Conservation (phyloP, 2,329 filamentous ascomycete genomes). For the Ceratocystis cubensis region DNA sequence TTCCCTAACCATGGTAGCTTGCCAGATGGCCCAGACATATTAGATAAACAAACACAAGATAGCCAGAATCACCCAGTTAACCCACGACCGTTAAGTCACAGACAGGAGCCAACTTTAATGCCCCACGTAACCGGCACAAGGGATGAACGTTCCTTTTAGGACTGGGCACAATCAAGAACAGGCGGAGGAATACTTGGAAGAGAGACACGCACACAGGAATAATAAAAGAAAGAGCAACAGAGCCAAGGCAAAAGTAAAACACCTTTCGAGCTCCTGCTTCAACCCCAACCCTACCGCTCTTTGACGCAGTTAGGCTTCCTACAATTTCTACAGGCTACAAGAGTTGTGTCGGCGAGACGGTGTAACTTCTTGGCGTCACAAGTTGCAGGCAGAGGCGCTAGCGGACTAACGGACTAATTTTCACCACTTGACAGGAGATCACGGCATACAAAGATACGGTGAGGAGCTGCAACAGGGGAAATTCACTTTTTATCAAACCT, state of each 20-base stretch:
- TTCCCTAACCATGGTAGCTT: not conserved
- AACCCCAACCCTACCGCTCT: no score
- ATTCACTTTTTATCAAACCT: not conserved
- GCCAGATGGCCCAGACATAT: not conserved
- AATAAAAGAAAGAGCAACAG: no score
- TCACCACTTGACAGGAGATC: not conserved
- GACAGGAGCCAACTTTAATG: not conserved
- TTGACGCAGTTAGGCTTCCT: no score
- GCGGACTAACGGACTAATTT: not conserved
- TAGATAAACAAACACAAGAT: not conserved
- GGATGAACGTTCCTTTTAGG: not conserved
- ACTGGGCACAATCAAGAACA: not conserved
- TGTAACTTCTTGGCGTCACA: slow-evolving; percentile 9
- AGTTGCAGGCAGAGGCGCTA: not conserved
- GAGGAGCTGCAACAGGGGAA: not conserved
- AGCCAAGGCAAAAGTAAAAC: no score
- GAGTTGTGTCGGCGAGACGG: not conserved
- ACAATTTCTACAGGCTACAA: not conserved
- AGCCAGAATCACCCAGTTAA: not conserved
- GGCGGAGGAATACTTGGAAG: not conserved
- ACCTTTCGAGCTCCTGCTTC: no score
- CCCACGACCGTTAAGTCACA: not conserved
- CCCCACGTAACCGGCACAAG: not conserved
- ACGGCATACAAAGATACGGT: not conserved
- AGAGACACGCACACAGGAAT: not conserved